Evolutionary conservation across 2,329 filamentous ascomycete genomes (phyloP).

Genomic region (Aspergillus proliferans): DNA sequence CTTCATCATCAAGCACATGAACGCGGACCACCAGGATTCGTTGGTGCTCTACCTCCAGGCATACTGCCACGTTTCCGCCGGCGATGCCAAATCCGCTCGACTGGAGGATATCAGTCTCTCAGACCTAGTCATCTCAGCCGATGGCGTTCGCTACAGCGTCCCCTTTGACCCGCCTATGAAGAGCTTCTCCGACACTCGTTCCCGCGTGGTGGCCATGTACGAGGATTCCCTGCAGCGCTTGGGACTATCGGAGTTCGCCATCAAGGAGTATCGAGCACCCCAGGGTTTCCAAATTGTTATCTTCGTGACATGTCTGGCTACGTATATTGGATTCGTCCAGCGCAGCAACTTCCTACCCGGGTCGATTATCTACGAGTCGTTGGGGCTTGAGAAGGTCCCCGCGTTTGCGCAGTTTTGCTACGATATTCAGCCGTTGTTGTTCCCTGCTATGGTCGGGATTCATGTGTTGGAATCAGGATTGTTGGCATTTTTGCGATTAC

Average conservation of each 20-base stretch:
- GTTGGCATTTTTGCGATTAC: conserved; percentile 43
- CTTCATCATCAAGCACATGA: conserved; percentile 78
- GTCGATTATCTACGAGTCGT: conserved; percentile 42
- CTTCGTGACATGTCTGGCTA: conserved; percentile 51
- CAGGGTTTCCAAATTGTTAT: conserved; percentile 48
- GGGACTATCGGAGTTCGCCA: conserved; percentile 51
- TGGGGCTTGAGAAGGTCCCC: conserved; percentile 49
- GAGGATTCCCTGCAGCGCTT: conserved; percentile 54
- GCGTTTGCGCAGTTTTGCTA: conserved; percentile 54
- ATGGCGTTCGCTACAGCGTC: conserved; percentile 46
- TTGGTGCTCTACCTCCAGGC: conserved; percentile 72
- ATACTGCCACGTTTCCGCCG: conserved; percentile 54
- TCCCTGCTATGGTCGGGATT: conserved; percentile 54
- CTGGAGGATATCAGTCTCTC: conserved; percentile 61
- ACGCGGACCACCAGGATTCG: conserved; percentile 69
- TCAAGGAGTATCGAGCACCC: conserved; percentile 49
- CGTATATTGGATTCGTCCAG: conserved; percentile 47
- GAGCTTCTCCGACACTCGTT: conserved; percentile 61
- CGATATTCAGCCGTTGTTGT: conserved; percentile 54
- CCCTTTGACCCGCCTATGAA: conserved; percentile 64
- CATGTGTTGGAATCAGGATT: conserved; percentile 59
- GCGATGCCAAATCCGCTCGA: conserved; percentile 51
- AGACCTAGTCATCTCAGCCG: conserved; percentile 56
- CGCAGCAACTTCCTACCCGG: conserved; percentile 50
- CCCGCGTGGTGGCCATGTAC: conserved; percentile 68